Conservation (phyloP, 129 eudicot genomes). For the Tagetes erecta region DNA sequence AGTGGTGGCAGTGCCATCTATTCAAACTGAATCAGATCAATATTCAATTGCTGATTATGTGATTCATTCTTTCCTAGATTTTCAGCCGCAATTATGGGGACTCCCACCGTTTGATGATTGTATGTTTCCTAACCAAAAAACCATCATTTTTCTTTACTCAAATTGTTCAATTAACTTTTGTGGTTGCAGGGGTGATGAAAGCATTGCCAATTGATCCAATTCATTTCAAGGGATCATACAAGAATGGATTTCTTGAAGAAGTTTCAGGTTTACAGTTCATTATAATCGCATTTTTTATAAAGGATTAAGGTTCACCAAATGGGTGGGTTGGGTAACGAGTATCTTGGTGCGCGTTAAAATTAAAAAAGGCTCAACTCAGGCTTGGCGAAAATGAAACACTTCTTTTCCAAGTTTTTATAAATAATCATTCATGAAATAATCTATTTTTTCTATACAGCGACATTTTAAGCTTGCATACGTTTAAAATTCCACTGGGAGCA, state of each 20-base stretch:
- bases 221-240: slow-evolving; percentile 42
- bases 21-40: slow-evolving; percentile 48
- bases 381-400: background rate
- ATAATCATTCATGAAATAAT: background rate
- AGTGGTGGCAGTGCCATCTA: slow-evolving; percentile 78
- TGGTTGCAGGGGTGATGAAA: slow-evolving; percentile 66
- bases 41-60: slow-evolving; percentile 66
- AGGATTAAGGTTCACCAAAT: background rate
- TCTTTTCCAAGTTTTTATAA: background rate
- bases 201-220: slow-evolving; percentile 76
- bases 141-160: background rate
- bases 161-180: slow-evolving; percentile 5
- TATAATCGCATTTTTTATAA: background rate
- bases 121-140: slow-evolving; percentile 29
- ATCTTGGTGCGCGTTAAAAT: background rate
- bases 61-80: slow-evolving; percentile 77
- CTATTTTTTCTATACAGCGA: background rate
- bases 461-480: background rate
- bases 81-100: slow-evolving; percentile 77
- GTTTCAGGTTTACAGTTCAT: slow-evolving; percentile 44
- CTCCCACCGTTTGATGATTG: slow-evolving; percentile 79
- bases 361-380: background rate
- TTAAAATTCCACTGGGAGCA: background rate
- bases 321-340: background rate
- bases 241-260: slow-evolving; percentile 48